Evolutionary conservation across 345 rosid genomes (phyloP), one percentile per base, ranked within the genome.

Genomic region (Murraya koenigii): DNA sequence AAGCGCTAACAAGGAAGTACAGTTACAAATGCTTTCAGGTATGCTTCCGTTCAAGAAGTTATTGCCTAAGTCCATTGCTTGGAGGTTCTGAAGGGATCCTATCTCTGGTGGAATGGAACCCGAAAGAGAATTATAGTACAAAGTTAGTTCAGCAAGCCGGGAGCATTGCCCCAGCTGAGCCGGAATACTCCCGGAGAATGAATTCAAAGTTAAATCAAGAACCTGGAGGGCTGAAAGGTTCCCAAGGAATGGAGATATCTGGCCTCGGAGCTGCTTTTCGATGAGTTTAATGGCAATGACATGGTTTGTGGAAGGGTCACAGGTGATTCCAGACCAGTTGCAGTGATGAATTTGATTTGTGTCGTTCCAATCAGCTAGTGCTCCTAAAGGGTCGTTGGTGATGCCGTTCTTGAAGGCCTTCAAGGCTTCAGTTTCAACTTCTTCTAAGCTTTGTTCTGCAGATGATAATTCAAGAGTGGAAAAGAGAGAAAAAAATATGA

Each of bases 151-250:
- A 75, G 63, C 70, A 22, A 94, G 85, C 74, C 86, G 89, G 69
- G 86, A 86, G 68, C 91, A 83, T 61, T 72, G 83, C 68, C 95
- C 94, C 17, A 94, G 80, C 80, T 91, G 86, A 35, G 77, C 65
- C 5, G 98, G 98, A 72, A 94, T 87, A 32, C 80, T 32, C 1
- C 95, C 91, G 0, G 89, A 78, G 71, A 94, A 88, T 15, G 67
- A 76, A 80, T 94, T 93, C 22, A 82, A 84, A 83, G 90, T 80
- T 72, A 93, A 84, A 83, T 94, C 97, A 79, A 94, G 97, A 90
- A 93, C 95, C 93, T 91, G 97, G 81, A 94, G 95, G 67, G 82
- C 73, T n/a, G 97, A 89, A 68, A 93, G 85, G 84, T 93, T 93
- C 35, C 92, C 87, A 4, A 91, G 80, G 68, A 81, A 85, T 9